Percentiles rank a stretch among this genome's conserved stretches.
phyloP scores from a whole-genome alignment of 1,139 yeast genomes.

The Geotrichum reessii region DNA sequence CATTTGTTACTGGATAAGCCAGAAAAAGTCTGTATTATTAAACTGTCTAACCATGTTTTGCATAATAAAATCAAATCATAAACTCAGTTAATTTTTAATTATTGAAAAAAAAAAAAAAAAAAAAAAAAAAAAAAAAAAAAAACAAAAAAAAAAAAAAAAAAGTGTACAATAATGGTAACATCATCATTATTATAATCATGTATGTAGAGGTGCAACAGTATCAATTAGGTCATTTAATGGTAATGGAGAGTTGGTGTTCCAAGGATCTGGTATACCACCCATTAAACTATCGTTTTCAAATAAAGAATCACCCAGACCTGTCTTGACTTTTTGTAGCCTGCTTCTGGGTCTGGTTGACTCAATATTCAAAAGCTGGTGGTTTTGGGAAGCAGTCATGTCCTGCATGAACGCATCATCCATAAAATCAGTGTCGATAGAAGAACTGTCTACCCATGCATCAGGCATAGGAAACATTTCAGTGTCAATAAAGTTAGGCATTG shows the following conservation, averaged over 20 bases:
- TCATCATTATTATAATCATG: not conserved
- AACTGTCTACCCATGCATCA: not conserved
- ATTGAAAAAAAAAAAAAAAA: not conserved
- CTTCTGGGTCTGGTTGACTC: constrained; percentile 1
- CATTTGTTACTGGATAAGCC: not conserved
- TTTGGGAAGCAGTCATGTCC: not conserved
- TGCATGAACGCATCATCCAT: not conserved
- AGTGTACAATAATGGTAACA: not conserved
- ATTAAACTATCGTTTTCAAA: not conserved
- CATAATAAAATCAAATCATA: not conserved
- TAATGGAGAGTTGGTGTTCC: constrained; percentile 1
- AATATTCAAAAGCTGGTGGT: not conserved
- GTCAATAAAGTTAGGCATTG: not conserved
- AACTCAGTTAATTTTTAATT: too few species aligned
- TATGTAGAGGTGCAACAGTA: constrained; percentile 3
- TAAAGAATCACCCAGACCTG: constrained; percentile 1
- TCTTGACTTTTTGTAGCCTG: constrained; percentile 1
- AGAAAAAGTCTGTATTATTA: not conserved
- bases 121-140: not conserved
- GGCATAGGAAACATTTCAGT: not conserved
- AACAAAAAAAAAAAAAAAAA: not conserved
- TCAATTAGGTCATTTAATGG: constrained; percentile 1
- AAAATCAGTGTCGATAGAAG: not conserved
- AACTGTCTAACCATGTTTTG: too few species aligned
- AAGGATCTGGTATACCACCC: constrained; percentile 3